Percentiles rank a stretch among this genome's conserved stretches.
phyloP scores from a whole-genome alignment of 2,329 filamentous ascomycete genomes.

The Colletotrichum liaoningense region DNA sequence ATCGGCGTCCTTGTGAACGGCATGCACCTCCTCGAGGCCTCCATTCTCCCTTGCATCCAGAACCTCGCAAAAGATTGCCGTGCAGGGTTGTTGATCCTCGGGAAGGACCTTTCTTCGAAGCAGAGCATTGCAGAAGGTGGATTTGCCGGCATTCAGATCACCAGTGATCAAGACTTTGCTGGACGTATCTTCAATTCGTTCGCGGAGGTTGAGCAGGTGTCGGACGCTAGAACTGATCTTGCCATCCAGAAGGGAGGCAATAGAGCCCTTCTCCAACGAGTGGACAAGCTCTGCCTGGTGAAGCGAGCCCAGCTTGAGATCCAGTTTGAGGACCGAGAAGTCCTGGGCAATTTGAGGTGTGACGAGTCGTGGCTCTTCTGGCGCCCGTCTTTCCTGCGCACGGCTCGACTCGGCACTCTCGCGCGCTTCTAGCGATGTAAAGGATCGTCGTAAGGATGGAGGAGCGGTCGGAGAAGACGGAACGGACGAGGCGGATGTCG shows the following conservation, averaged over 20 bases:
- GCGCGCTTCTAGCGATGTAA: conserved; percentile 71
- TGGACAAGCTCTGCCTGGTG: conserved; percentile 93
- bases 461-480: conserved; percentile 56
- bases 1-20: conserved; percentile 81
- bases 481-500: conserved; percentile 50
- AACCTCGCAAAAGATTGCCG: conserved; percentile 98
- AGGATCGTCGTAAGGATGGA: conserved; percentile 71
- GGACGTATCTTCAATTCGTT: conserved; percentile 95
- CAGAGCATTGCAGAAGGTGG: conserved; percentile 98
- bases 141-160: conserved; percentile 97
- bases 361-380: conserved; percentile 82
- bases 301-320: conserved; percentile 88
- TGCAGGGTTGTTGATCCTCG: conserved; percentile 98
- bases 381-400: conserved; percentile 69
- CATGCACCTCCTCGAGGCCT: conserved; percentile 94
- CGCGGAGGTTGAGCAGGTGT: conserved; percentile 86
- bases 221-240: conserved; percentile 95
- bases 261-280: conserved; percentile 90
- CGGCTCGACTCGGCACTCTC: conserved; percentile 78
- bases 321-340: conserved; percentile 94
- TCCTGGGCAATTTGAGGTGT: conserved; percentile 94
- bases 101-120: conserved; percentile 91
- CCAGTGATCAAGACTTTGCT: conserved; percentile 97
- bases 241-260: conserved; percentile 90
- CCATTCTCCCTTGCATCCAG: conserved; percentile 91